These are phyloP conservation scores for Fraxinus angustifolia DNA, from an alignment of 305 asterid genomes.

Conservation along the genomic window DNA sequence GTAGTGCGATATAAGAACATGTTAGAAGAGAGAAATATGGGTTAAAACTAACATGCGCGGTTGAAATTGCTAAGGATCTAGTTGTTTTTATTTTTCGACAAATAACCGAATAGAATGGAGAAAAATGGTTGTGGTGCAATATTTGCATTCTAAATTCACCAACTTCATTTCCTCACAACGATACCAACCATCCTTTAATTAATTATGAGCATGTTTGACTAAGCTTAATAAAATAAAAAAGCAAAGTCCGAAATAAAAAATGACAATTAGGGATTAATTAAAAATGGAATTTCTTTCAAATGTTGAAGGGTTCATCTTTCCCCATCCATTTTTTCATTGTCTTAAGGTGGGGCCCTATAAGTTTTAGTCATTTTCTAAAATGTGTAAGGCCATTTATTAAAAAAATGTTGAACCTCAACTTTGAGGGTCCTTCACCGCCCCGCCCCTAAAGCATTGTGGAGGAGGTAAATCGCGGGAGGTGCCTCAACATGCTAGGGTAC, in stretches of 20 bases:
- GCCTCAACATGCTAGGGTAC: no score
- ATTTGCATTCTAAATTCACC: conserved; percentile 7
- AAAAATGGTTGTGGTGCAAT: conserved; percentile 5
- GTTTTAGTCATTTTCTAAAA: neutral
- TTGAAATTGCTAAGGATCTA: no score
- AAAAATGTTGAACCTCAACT: no score
- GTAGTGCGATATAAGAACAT: neutral
- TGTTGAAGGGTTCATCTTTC: neutral
- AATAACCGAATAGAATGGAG: neutral
- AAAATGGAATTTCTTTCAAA: conserved; percentile 17
- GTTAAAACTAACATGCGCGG: no score
- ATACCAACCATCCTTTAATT: neutral
- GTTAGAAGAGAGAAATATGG: neutral
- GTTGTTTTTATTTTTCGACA: neutral
- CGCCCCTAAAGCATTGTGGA: no score
- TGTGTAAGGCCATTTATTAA: neutral
- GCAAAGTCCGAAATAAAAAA: conserved; percentile 9
- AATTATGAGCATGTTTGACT: neutral
- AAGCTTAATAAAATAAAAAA: neutral
- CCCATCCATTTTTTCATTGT: neutral
- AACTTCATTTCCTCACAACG: conserved; percentile 13
- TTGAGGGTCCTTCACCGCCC: no score
- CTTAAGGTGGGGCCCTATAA: neutral
- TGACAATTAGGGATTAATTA: neutral
- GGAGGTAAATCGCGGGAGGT: no score